Percentiles rank a stretch among this genome's conserved stretches.
Evolutionary conservation across 768 basidiomycete genomes (phyloP).

Genomic region (Trametes cubensis): DNA sequence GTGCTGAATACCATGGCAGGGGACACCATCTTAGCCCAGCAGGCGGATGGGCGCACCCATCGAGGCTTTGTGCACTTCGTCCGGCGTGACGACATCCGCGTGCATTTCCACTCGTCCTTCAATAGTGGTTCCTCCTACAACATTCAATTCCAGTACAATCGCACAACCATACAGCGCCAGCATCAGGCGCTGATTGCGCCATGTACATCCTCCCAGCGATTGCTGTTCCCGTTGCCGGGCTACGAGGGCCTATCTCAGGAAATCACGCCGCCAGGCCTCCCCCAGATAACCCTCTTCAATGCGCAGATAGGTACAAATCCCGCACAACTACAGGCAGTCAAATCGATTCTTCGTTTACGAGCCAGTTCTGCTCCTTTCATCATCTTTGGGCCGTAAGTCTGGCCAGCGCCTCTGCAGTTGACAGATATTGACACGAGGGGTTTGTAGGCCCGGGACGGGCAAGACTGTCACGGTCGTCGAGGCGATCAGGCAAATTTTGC

Average conservation of each 20-base stretch:
- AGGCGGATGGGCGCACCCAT: conserved; percentile 33
- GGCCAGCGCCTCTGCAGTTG: not conserved
- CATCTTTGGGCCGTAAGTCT: conserved; percentile 64
- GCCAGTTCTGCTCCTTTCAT: conserved; percentile 57
- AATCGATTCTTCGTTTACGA: conserved; percentile 47
- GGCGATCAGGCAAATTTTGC: conserved; percentile 58
- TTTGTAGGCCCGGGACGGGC: conserved; percentile 51
- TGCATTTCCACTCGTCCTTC: conserved; percentile 52
- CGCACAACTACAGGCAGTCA: conserved; percentile 54
- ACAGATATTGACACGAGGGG: not conserved
- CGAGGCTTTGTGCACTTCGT: conserved; percentile 54
- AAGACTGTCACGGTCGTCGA: conserved; percentile 71
- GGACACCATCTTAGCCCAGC: conserved; percentile 36
- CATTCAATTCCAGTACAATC: conserved; percentile 59
- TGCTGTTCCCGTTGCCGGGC: conserved; percentile 48
- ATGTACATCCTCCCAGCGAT: conserved; percentile 39
- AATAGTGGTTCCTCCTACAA: conserved; percentile 44
- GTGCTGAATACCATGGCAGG: conserved; percentile 33
- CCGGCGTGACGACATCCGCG: conserved; percentile 43
- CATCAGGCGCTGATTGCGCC: conserved; percentile 52
- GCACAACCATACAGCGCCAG: conserved; percentile 54
- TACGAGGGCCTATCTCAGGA: conserved; percentile 11
- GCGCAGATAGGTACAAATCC: conserved; percentile 42
- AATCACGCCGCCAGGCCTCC: conserved; percentile 18
- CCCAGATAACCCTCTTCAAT: conserved; percentile 31